Evolutionary conservation across 1,139 yeast genomes (phyloP), one percentile per base, ranked within the genome.

Genomic region (Petasospora fabianii): DNA sequence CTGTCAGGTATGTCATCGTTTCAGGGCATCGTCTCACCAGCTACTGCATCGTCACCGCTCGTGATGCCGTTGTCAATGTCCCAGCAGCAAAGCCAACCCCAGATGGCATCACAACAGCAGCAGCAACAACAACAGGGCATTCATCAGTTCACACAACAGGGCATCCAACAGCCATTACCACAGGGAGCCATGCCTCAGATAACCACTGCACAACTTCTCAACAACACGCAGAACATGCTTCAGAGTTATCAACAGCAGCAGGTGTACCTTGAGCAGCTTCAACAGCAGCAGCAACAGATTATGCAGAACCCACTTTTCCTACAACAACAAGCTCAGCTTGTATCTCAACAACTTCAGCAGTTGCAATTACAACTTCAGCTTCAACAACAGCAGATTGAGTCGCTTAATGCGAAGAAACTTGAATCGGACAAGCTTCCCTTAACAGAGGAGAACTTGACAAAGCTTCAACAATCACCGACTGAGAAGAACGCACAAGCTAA

Each of bases 381-480:
- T 4, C 54, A 51, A 30, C 53, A 46, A 17, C 47, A 49, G 36
- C 50, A 46, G 33, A 41, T 49, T 27, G 55, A 51, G 30, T 26
- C 47, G 2, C 30, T 50, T n/a, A 42, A 41, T 17, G 27, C 43
- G 5, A 39, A 43, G 21, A 47, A 44, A 30, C 34, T 34, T 9
- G 46, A 42, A 9, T 43, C 35, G 3, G 45, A 43, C 16, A 33
- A 44, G 31, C 20, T 38, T 24, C 48, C 56, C 3, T 30, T 50
- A 32, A 51, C 56, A 5, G 44, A 48, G 37, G 54, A 49, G 42
- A 53, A 52, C 32, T 32, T 53, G 26, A 47, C 42, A 8, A 48
- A 44, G 36, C 27, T 53, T 12, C 48, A 48, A 28, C 41, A 35
- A 32, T 14, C 34, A 13, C 22, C 32, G 27, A 7, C 29, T 14